Base-by-base conservation (phyloP, 2,329 filamentous ascomycete genomes). In the Pezicula carpinea region DNA sequence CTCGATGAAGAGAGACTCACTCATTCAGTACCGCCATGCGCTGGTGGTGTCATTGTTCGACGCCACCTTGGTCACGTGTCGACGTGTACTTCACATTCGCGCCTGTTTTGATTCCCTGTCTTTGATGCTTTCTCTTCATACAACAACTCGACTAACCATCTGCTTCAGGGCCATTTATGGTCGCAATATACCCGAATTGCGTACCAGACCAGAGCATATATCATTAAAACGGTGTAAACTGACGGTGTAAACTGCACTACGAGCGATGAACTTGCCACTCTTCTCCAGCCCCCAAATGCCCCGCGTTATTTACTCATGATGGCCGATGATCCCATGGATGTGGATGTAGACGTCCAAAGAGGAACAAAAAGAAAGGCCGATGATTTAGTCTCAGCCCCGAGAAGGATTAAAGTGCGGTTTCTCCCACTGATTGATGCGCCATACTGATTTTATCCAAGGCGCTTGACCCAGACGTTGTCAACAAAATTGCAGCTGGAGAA, bases 401-500 rank as follows among this genome's bases (percentile, higher is more conserved):
- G 73, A 57, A 73, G 71, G 39, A 75, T 75, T 50, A 70, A 71
- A 64, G 71, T 69, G 61, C 43, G 62, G 41, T 43, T 23, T 15
- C 14, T 5, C 32, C 35, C 32, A 26, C 22, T 23, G 8, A 33
- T 14, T 41, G 31, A n/a, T 54, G 43, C 48, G 64, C 38, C 55
- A 61, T 31, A 60, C 64, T 48, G 38, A 40, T 17, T 23, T 57
- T n/a, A n/a, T 63, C n/a, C 59, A 66, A 95, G 83, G 87, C 92
- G 13, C 78, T 99, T 21, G 88, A 95, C 60, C 83, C 87, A 53
- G 86, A 93, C 70, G 93, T 99, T 18, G 87, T 99, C 55, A 99
- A 97, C 74, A 99, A 97, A 67, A 99, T 99, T 57, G 93, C 93
- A 1, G 93, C 93, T 0, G 93, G 93, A 17, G 93, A 99, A 67